Evolutionary conservation across 2,329 filamentous ascomycete species (phyloP).

Genomic region (Fusarium sublunatum): DNA sequence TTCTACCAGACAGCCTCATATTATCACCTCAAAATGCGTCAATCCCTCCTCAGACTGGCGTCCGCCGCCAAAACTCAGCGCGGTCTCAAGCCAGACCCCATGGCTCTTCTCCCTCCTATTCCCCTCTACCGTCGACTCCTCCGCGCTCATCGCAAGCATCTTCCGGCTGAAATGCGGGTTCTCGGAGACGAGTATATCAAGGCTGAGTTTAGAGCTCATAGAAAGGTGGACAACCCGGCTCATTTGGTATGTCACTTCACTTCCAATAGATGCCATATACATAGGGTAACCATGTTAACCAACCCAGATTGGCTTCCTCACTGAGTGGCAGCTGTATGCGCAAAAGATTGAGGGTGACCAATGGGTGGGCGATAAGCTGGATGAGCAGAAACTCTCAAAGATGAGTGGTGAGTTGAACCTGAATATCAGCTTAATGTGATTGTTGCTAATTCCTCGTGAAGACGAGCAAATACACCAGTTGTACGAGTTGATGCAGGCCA

Average conservation of each 20-base stretch:
- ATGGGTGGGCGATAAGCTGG: slow-evolving; percentile 88
- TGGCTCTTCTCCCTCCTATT: slow-evolving; percentile 86
- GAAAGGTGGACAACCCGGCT: slow-evolving; percentile 85
- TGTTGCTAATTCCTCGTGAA: slow-evolving; percentile 51
- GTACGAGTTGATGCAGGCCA: slow-evolving; percentile 92
- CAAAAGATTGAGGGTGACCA: slow-evolving; percentile 89
- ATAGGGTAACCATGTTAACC: slow-evolving; percentile 18
- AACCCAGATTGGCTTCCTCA: slow-evolving; percentile 87
- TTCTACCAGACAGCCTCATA: background rate
- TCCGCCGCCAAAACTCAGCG: slow-evolving; percentile 50
- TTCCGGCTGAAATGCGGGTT: slow-evolving; percentile 79
- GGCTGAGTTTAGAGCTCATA: slow-evolving; percentile 88
- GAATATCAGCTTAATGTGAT: background rate
- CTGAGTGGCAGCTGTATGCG: slow-evolving; percentile 95
- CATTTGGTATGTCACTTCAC: slow-evolving; percentile 75
- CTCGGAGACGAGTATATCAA: slow-evolving; percentile 95
- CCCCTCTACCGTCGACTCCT: slow-evolving; percentile 89
- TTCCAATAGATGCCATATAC: background rate
- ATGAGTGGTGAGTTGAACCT: slow-evolving; percentile 79
- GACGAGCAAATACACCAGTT: slow-evolving; percentile 94
- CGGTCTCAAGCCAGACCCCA: slow-evolving; percentile 53
- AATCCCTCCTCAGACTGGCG: slow-evolving; percentile 49
- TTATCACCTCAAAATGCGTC: slow-evolving; percentile 41
- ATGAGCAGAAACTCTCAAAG: slow-evolving; percentile 85
- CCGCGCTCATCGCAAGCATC: slow-evolving; percentile 82